These are phyloP conservation scores for Phyllosticta capitalensis DNA, from an alignment of 2,329 filamentous ascomycete species.

Conservation along the genomic window DNA sequence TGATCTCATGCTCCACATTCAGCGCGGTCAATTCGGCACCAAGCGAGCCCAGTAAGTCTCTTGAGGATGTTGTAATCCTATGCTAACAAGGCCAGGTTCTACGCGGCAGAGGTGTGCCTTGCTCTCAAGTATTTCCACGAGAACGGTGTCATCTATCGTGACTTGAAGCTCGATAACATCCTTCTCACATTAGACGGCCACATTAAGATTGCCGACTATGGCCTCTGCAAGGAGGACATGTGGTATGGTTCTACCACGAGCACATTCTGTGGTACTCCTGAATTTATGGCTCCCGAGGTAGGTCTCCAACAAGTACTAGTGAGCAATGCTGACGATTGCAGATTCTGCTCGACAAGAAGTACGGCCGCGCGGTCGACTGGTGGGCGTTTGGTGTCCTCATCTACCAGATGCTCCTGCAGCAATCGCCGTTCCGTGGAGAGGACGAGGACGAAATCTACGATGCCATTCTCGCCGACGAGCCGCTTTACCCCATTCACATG, in stretches of 20 bases:
- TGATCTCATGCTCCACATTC: constrained; percentile 98
- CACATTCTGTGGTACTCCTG: constrained; percentile 98
- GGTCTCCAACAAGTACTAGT: constrained; percentile 8
- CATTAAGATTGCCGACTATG: constrained; percentile 98
- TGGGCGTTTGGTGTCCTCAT: constrained; percentile 99
- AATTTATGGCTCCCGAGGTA: constrained; percentile 98
- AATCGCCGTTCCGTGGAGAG: constrained; percentile 96
- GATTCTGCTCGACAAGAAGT: constrained; percentile 97
- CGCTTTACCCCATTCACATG: constrained; percentile 97
- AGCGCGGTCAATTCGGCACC: constrained; percentile 88
- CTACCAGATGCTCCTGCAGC: constrained; percentile 98
- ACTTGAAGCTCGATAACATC: constrained; percentile 78
- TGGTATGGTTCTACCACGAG: constrained; percentile 96
- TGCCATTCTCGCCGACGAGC: constrained; percentile 93
- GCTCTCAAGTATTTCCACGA: constrained; percentile 99
- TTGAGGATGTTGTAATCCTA: not conserved
- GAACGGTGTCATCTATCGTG: constrained; percentile 93
- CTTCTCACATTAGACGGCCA: constrained; percentile 89
- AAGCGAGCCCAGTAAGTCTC: constrained; percentile 81
- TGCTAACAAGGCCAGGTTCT: constrained; percentile 55
- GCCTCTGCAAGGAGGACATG: constrained; percentile 99
- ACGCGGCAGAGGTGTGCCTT: constrained; percentile 92
- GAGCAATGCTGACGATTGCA: constrained; percentile 26
- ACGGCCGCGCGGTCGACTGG: constrained; percentile 95
- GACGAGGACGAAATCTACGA: constrained; percentile 99